Percentiles rank a stretch among this genome's conserved stretches.
Conservation (phyloP, 2,329 filamentous ascomycete species). For the Cadophora malorum region DNA sequence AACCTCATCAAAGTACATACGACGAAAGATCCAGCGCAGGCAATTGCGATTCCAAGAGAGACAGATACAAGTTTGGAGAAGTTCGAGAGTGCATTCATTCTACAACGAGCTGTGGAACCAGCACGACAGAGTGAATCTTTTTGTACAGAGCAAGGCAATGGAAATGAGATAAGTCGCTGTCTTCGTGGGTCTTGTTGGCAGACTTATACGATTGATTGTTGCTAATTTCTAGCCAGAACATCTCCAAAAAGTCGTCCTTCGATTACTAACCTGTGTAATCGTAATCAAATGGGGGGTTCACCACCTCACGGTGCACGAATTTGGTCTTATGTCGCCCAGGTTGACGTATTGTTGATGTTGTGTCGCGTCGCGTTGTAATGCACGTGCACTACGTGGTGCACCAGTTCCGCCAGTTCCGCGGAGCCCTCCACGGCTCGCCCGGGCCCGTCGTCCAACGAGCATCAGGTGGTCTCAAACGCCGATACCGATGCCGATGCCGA, state of each 20-base stretch:
- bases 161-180: constrained; percentile 76
- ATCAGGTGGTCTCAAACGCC: too few species aligned
- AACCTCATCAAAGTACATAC: constrained; percentile 83
- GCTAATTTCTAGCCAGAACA: constrained; percentile 35
- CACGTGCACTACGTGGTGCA: too few species aligned
- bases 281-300: too few species aligned
- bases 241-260: constrained; percentile 36
- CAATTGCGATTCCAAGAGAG: constrained; percentile 77
- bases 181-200: constrained; percentile 58
- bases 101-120: constrained; percentile 72
- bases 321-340: too few species aligned
- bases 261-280: constrained; percentile 40
- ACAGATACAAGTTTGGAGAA: constrained; percentile 61
- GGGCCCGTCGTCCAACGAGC: too few species aligned
- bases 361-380: too few species aligned
- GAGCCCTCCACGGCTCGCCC: too few species aligned
- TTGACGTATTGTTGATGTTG: too few species aligned
- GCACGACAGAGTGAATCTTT: constrained; percentile 78
- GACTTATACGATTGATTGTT: neutral
- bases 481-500: too few species aligned
- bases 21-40: constrained; percentile 70
- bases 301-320: too few species aligned
- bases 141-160: constrained; percentile 80
- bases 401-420: too few species aligned
- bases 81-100: constrained; percentile 79